These are phyloP conservation scores for Paecilomyces fulvus DNA, from an alignment of 2,329 filamentous ascomycete genomes.

Conservation along the genomic window DNA sequence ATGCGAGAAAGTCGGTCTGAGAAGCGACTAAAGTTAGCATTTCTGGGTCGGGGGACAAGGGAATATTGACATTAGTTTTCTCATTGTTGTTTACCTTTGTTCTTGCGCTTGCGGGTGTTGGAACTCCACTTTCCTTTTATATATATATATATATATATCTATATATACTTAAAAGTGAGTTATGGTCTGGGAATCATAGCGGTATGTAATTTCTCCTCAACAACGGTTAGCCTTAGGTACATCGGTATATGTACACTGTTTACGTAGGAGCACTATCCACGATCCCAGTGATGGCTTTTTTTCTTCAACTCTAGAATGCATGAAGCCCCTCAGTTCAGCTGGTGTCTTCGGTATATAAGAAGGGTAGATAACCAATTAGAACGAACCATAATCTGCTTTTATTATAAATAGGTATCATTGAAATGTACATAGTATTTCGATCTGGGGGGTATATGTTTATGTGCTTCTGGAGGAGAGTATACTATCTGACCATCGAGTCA, in stretches of 20 bases:
- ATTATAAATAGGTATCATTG: neutral
- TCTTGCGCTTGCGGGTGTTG: neutral
- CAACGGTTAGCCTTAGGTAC: neutral
- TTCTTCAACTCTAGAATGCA: no score
- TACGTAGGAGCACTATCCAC: neutral
- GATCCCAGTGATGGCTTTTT: neutral
- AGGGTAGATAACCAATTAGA: neutral
- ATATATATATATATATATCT: no score
- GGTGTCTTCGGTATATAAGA: no score
- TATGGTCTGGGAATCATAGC: neutral
- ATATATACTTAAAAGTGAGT: neutral
- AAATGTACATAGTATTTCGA: neutral
- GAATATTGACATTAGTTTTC: constrained; percentile 6
- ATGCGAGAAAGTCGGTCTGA: constrained; percentile 31
- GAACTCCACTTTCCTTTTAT: neutral
- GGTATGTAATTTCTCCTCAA: neutral
- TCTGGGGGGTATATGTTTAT: neutral
- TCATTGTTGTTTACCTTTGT: neutral
- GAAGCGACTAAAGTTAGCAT: constrained; percentile 26
- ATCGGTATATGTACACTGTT: neutral
- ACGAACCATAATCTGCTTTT: neutral
- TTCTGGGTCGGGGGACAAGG: constrained; percentile 26
- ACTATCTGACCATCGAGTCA: neutral
- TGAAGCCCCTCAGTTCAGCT: no score
- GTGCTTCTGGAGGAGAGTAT: neutral